Evolutionary conservation across 1,284 basidiomycete genomes (phyloP), one percentile per base, ranked within the genome.

Genomic region (Trametes sp.): DNA sequence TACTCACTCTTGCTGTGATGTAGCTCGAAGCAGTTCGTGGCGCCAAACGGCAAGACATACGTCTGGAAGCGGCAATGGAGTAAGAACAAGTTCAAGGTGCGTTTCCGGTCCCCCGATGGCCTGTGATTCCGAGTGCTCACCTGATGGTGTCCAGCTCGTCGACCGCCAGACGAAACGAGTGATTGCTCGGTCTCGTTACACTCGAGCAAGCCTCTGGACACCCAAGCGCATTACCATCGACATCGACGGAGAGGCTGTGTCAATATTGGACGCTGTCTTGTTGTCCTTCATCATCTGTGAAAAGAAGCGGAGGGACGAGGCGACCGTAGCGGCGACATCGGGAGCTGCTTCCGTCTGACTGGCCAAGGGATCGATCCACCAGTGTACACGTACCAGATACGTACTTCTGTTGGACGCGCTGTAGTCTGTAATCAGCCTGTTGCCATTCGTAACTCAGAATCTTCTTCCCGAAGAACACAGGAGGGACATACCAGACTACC

Each of bases 31-130:
- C 26, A 26, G 26, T 44, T 64, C 29, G 19, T 36, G 24, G 62
- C 58, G 11, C 58, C 58, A 2, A 54, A 64, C 24, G 62, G 62
- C 36, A 48, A 44, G 46, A 21, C 11, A 19, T 60, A 60, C 31
- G 28, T 35, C 35, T 64, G 62, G 62, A 49, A 56, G 46, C 21
- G 49, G 23, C 50, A 9, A 9, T 14, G 21, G 29, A 10, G 44
- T 9, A 55, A 35, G 19, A 51, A 48, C 31, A 45, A 42, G 31
- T 55, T 61, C 38, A 24, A 42, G 52, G 59, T 46, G 14, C 16
- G 51, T n/a, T n/a, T n/a, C n/a, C n/a, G n/a, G n/a, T n/a, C n/a
- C n/a, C n/a, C n/a, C n/a, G n/a, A n/a, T n/a, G n/a, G n/a, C n/a
- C n/a, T 28, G 13, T 48, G 24, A 28, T 28, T 4, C 5, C 45